Evolutionary conservation across 2,329 filamentous ascomycete species (phyloP), one percentile per base, ranked within the genome.

Genomic region (Elsinoe batatas): DNA sequence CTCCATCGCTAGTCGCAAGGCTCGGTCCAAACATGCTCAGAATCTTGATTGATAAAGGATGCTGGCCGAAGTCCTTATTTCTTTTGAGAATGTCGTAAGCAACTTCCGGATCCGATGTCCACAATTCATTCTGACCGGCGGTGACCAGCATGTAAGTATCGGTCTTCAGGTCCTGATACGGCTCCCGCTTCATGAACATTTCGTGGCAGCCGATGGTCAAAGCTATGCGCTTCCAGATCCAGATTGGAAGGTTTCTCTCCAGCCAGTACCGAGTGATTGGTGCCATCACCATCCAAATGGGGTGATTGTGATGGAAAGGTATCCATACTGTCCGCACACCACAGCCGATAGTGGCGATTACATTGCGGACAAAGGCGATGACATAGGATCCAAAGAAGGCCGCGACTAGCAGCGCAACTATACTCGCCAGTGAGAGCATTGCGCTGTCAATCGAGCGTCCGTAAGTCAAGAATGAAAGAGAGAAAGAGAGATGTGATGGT

Each of bases 1-100:
- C 64, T 11, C 61, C 61, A 32, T 61, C 60, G 1, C 58, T 59
- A 4, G 62, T 63, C 17, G 66, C 42, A 1, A 67, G 57, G 57
- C 64, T 67, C 12, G 57, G 58, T 0, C 65, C 64, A 36, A 67
- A 67, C 22, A 47, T 32, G 30, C 43, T 22, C 8, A 47, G 43
- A 6, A 47, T 35, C 26, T 15, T 32, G 5, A 32, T 47, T 10
- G 43, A 47, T 3, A 47, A 5, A 13, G 10, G 20, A n/a, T 47
- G 43, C 43, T 47, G 43, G 11, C 8, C 32, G 20, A 47, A 47
- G 3, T 47, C 43, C 13, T 26, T 32, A 5, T 20, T 20, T 17
- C 43, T 20, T 5, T n/a, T 7, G 11, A 47, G 22, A 12, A 47
- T 12, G 2, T 47, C 43, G 11, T 22, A 7, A 6, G 32, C 43